Base-by-base conservation (phyloP, 2,329 filamentous ascomycete species). In the Nothomitra cinnamomea region DNA sequence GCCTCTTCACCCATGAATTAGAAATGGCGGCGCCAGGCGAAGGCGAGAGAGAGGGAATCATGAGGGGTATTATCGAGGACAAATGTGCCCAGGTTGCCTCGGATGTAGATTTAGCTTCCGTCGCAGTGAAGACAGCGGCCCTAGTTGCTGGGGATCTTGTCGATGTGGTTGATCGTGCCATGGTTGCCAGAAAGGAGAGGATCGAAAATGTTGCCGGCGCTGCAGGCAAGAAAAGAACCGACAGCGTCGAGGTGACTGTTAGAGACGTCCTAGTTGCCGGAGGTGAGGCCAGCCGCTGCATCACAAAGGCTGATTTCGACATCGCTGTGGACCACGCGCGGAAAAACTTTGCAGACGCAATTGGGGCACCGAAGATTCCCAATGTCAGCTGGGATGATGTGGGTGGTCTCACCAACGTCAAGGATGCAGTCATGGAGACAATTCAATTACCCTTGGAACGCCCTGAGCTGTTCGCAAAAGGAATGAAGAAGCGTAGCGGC, bases 301-400 rank as follows among this genome's bases (percentile, higher is more conserved):
- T 98, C 10, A 89, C 82, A 0, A 85, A 85, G 59, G 73, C 76
- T 1, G 92, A 98, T 66, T 90, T 96, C 59, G 88, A 95, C 53
- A 70, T 82, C n/a, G 92, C 92, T 0, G 90, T 98, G 2, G 90
- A 96, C 56, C 87, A 89, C 4, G 92, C 92, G 1, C 82, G 92
- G 53, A 95, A 95, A 75, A 96, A 95, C 68, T 98, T 98, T 65
- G 90, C 92, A 4, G 92, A 96, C 66, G 84, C 90, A 0, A 98
- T 98, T 58, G 92, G 92, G 22, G 92, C 92, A 3, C 92, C 92
- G 1, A 96, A 96, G 75, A 96, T 96, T 57, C 92, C 90, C 5
- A 95, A 95, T 58, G 92, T 98, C 5, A 83, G 83, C 21, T 98
- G 90, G 90, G 84, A 90, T 60, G 90, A 98, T 65, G 90, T 98